Evolutionary conservation across 768 basidiomycete genomes (phyloP).

Genomic region (Macrolepiota fuliginosa): DNA sequence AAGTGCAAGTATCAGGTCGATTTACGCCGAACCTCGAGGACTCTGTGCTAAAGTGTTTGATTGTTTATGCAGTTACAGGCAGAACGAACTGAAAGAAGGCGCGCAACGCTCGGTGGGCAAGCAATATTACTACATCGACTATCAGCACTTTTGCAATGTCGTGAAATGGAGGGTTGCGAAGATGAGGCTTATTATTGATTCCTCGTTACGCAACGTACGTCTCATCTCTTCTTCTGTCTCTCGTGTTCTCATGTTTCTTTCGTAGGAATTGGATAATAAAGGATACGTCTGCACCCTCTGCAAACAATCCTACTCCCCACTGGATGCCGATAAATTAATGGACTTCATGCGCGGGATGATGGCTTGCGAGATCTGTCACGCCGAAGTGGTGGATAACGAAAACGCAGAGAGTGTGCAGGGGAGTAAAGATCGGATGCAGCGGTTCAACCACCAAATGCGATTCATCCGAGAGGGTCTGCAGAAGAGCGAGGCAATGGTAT

Average conservation of each 20-base stretch:
- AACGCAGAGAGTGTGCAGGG: conserved; percentile 81
- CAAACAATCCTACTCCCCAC: conserved; percentile 75
- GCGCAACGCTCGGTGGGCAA: conserved; percentile 84
- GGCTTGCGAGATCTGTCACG: conserved; percentile 84
- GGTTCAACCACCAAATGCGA: conserved; percentile 89
- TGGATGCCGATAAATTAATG: conserved; percentile 85
- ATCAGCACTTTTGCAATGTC: conserved; percentile 93
- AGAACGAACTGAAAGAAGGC: conserved; percentile 89
- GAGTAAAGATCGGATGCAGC: conserved; percentile 93
- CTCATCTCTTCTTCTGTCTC: not conserved
- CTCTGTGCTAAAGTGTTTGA: not conserved
- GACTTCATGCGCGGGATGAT: conserved; percentile 66
- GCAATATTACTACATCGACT: conserved; percentile 97
- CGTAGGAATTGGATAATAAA: conserved; percentile 91
- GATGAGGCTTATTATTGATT: conserved; percentile 89
- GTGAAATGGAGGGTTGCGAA: conserved; percentile 96
- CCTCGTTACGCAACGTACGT: conserved; percentile 82
- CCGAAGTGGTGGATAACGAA: conserved; percentile 89
- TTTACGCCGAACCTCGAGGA: not conserved
- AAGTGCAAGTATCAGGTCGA: conserved; percentile 53
- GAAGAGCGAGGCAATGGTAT: conserved; percentile 82
- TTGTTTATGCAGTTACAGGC: conserved; percentile 61
- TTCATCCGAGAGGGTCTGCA: conserved; percentile 86
- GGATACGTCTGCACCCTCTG: conserved; percentile 97
- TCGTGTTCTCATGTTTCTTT: not conserved